Base-by-base conservation (phyloP, 345 rosid genomes). In the Aegle marmelos region DNA sequence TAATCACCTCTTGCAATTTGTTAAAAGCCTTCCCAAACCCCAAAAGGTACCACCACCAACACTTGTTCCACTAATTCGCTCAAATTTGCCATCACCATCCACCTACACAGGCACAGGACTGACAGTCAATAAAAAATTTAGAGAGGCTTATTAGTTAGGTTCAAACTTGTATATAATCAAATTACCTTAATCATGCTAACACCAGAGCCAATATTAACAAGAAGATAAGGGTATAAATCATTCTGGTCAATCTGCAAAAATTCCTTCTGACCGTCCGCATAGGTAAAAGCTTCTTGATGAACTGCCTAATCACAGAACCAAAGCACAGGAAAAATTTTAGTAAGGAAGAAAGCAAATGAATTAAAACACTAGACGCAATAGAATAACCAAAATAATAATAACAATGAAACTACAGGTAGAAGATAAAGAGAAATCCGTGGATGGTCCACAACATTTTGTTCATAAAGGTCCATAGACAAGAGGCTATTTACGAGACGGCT, bases 171-270 rank as follows among this genome's bases (percentile, higher is more conserved):
- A 33, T 1, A 63, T 68, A 70, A 74, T 14, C 50, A 78, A 22
- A 79, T 68, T 82, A 93, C 98, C 98, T 94, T 94, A 79, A 94
- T 94, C 94, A 94, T 92, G 92, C 98, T 88, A 81, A 94, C 97
- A 59, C 98, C 98, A 77, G 98, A 94, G 16, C 98, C 98, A 14
- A 94, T 92, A 74, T 94, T 94, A 79, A 94, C 95, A 73, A 94
- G 98, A 75, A 94, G 95, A 79, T 91, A 94, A 19, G 97, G 98
- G 83, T 80, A 93, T 74, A 95, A 74, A 86, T 95, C 91, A 74
- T 91, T 87, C 59, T 88, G 91, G 79, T 92, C 91, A 36, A 94
- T 90, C 88, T 92, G 85, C 59, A 87, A 86, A 80, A 85, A 91
- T 81, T 94, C 92, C 82, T 90, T 89, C 76, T 61, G 91, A 41